Base-by-base conservation (phyloP, 306 rosid genomes). In the Prunus salicina region DNA sequence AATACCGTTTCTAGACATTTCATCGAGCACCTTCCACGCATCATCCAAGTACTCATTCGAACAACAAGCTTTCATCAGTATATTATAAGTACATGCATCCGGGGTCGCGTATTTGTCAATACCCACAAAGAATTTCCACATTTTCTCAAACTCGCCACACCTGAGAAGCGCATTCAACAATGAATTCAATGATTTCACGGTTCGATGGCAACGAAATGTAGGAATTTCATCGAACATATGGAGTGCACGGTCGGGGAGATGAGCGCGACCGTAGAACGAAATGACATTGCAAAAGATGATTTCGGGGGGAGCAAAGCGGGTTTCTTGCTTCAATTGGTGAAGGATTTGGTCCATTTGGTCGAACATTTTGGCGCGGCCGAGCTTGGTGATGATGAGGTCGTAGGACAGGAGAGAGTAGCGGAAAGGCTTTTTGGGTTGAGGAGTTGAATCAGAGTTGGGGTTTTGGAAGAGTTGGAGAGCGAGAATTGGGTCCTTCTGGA, bases 221-320 rank as follows among this genome's bases (percentile, higher is more conserved):
- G 91, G 90, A 63, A 89, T 77, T 80, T 83, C 78, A 19, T 84
- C 87, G 62, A 89, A 91, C 69, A 82, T 10, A 19, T 76, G 87
- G 62, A 87, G 5, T 71, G 97, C 98, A 3, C 78, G 80, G 41
- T 89, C 69, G 11, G 87, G 86, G 69, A 83, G 97, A 51, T 86
- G 83, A 13, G 92, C 96, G 57, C 89, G 86, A 43, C 84, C 90
- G 57, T 89, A 93, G 83, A 41, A 86, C 45, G 87, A 50, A 74
- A 93, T 91, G 78, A 91, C 93, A 78, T 89, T 86, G 84, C 97
- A 89, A 80, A 91, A 79, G 85, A 91, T 82, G 47, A 85, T 88
- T 46, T 93, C 96, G 0, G 82, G 80, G 41, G 88, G 82, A 49
- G 25, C 6, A 64, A 86, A 85, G 45, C 88, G 89, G 16, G 88